These are phyloP conservation scores for Rhododendron henanense DNA, from an alignment of 148 eudicot species.

Conservation along the genomic window DNA sequence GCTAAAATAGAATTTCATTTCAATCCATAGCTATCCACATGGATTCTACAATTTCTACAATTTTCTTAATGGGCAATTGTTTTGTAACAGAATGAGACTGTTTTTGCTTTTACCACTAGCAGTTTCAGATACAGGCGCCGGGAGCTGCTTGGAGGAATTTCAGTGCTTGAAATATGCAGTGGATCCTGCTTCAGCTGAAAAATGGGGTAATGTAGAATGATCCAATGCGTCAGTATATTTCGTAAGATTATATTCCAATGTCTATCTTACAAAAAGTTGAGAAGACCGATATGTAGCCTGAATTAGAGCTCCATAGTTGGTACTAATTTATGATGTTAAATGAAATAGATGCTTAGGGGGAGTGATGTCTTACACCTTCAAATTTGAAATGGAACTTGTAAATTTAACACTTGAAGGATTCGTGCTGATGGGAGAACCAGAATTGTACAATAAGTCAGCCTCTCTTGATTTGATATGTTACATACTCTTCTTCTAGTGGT, in stretches of 20 bases:
- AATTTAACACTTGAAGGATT: not conserved
- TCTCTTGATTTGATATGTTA: no score
- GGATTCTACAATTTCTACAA: not conserved
- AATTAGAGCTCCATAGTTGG: not conserved
- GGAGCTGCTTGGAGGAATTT: constrained; percentile 69
- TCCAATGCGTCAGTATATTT: not conserved
- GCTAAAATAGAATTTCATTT: not conserved
- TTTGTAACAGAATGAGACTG: not conserved
- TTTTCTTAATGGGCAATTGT: not conserved
- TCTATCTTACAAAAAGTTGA: not conserved
- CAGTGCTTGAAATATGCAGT: constrained; percentile 32
- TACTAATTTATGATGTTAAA: not conserved
- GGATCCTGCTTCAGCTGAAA: constrained; percentile 22
- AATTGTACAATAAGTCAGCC: not conserved
- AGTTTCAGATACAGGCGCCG: constrained; percentile 87
- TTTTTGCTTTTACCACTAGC: constrained; percentile 13
- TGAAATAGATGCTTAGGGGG: not conserved
- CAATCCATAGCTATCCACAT: not conserved
- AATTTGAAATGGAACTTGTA: constrained; percentile 2
- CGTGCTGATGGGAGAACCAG: not conserved
- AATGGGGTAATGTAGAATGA: constrained; percentile 41
- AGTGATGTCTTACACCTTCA: not conserved
- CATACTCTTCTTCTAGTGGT: no score
- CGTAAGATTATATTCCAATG: not conserved
- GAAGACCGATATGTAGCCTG: not conserved